Evolutionary conservation across 148 eudicot species (phyloP), one percentile per base, ranked within the genome.

Genomic region (Diospyros lotus): DNA sequence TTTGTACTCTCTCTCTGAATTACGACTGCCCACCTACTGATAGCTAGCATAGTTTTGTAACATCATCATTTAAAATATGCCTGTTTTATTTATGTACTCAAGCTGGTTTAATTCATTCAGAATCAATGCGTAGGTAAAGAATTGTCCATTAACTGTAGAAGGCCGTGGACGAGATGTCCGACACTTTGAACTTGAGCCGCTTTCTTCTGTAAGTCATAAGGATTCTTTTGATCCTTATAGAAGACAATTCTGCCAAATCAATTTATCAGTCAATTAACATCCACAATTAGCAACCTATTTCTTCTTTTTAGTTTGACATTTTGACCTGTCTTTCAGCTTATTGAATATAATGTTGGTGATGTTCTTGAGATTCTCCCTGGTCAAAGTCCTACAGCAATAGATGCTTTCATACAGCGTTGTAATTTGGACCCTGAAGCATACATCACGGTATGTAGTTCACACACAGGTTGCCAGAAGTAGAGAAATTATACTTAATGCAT

Each of bases 281-380:
- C 28, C 28, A 28, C 28, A 28, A 28, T 28, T 28, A 28, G 28
- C 13, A 40, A 0, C 4, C 28, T 45, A 48, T 64, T 41, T 42
- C 43, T 1, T 5, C 13, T 64, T 72, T 51, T 38, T 51, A 58
- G 10, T 46, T 71, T 56, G 63, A 56, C 6, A 46, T 75, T 73
- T 52, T 69, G 44, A 67, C 46, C 68, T 55, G 39, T 71, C 73
- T 74, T 69, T 76, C 85, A 94, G 98, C 73, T 78, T 63, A 83
- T 90, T 76, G 83, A 90, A 74, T 92, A 89, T 82, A 94, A 92
- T 72, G 90, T 94, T 82, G 98, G 98, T 50, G 96, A 92, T 83
- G 92, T 83, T 78, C 87, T 94, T 80, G 96, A 90, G 82, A 78
- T 92, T 76, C 93, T 94, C 48, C 97, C 98, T 59, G 82, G 93